Percentiles rank a stretch among this genome's conserved stretches.
These are phyloP conservation scores for Paraurostyla sp. DNA, from an alignment of 73 alveolate genomes.

Conservation along the genomic window DNA sequence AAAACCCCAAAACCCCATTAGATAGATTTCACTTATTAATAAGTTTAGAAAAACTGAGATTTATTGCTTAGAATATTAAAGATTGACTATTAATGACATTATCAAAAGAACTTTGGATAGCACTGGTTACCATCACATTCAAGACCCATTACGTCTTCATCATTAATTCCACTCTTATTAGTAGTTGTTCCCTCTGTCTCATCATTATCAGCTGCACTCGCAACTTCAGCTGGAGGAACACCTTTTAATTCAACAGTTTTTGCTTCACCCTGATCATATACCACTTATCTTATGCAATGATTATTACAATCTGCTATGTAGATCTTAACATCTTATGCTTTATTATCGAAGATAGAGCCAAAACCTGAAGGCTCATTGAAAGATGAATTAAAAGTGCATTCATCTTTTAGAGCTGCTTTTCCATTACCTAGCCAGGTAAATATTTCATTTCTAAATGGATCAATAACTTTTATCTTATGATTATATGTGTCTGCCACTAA, in stretches of 20 bases:
- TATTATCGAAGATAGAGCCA: constrained; percentile 1
- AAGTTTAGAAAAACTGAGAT: too few species aligned
- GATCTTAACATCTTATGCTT: constrained; percentile 32
- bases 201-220: constrained; percentile 7
- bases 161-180: constrained; percentile 44
- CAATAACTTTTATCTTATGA: constrained; percentile 71
- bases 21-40: too few species aligned
- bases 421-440: constrained; percentile 71
- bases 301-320: constrained; percentile 72
- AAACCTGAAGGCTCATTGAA: constrained; percentile 70
- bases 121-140: constrained; percentile 67
- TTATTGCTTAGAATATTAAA: too few species aligned
- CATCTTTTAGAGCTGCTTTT: constrained; percentile 54
- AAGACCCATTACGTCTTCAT: constrained; percentile 51
- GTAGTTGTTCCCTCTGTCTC: constrained; percentile 52
- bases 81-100: neutral
- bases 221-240: constrained; percentile 26
- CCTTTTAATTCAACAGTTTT: constrained; percentile 47
- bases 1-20: too few species aligned
- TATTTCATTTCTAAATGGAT: constrained; percentile 55
- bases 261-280: constrained; percentile 61
- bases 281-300: constrained; percentile 66
- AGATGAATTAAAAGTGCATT: constrained; percentile 18
- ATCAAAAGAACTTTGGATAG: constrained; percentile 67
- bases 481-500: constrained; percentile 77